Evolutionary conservation across 2,329 filamentous ascomycete genomes (phyloP), one percentile per base, ranked within the genome.

Genomic region (Aspergillus transmontanensis): DNA sequence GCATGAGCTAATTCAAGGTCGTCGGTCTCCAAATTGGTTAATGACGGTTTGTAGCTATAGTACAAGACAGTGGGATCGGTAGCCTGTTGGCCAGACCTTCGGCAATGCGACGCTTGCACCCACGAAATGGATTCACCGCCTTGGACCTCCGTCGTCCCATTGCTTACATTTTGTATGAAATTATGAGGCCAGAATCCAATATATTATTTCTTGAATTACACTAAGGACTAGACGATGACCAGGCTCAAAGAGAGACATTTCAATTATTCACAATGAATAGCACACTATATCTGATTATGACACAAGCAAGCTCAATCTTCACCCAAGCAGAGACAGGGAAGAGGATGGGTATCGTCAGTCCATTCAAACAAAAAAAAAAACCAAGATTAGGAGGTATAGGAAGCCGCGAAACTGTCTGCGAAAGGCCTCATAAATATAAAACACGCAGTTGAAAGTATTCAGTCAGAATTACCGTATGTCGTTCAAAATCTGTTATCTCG

Each of bases 321-420:
- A 50, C 14, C 46, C 50, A 61, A 54, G 12, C 48, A 60, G 21
- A 21, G 63, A 53, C 57, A 64, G 58, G 67, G 73, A 71, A 65
- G 69, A 73, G 69, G 65, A 72, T 71, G 74, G 75, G 74, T 76
- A 76, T 76, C 73, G 68, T 73, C 63, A 66, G 61, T 61, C 60
- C 63, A 58, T 66, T 45, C 58, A 59, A 67, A 67, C 70, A 63
- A 61, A 63, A 57, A 68, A 64, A 68, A 60, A 34, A 63, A 61
- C 63, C 43, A 41, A 53, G 28, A 41, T 39, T 16, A 58, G 41
- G 61, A 26, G 30, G 50, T 34, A 53, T 28, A 32, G 50, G n/a
- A 53, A 53, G 12, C n/a, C 51, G 36, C 32, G 10, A 54, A 16
- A 54, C 34, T n/a, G 48, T 3, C 26, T 32, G 48, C 6, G 16